Conservation (phyloP, 2,329 filamentous ascomycete genomes). For the Aspergillus flavus region DNA sequence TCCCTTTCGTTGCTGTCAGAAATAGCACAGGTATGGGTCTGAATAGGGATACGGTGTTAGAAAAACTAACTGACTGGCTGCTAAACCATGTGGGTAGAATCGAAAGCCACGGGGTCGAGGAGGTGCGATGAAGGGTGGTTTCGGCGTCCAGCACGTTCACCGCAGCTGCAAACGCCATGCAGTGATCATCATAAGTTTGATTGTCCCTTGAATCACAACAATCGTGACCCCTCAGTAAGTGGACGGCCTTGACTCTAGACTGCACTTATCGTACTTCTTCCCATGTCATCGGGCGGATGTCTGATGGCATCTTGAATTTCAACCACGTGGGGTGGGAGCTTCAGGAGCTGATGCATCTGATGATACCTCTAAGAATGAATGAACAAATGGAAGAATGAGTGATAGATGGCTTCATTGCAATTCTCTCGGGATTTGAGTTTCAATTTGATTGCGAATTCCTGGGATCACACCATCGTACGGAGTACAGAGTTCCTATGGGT, state of each 20-base stretch:
- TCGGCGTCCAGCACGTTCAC: slow-evolving; percentile 1
- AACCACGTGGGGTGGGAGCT: slow-evolving; percentile 3
- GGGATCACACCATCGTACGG: not conserved
- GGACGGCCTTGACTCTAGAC: not conserved
- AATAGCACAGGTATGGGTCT: not conserved
- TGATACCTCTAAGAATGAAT: not conserved
- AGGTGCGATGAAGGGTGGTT: not conserved
- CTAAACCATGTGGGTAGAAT: slow-evolving; percentile 6
- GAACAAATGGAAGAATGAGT: not conserved
- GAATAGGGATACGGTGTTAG: not conserved
- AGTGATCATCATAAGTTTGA: not conserved
- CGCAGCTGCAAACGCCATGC: slow-evolving; percentile 1
- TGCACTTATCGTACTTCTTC: not conserved
- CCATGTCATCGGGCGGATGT: not conserved
- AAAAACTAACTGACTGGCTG: not conserved
- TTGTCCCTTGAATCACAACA: not conserved
- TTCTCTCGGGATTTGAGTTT: not conserved
- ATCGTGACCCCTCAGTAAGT: not conserved
- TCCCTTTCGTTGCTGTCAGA: not conserved
- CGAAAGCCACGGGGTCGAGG: not conserved
- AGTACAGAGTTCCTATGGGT: not conserved
- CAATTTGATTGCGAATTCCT: not conserved
- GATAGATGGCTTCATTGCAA: not conserved
- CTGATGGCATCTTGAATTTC: not conserved
- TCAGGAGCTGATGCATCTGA: not conserved